Conservation (phyloP, 2,329 filamentous ascomycete genomes). For the Colletotrichum falcatum region DNA sequence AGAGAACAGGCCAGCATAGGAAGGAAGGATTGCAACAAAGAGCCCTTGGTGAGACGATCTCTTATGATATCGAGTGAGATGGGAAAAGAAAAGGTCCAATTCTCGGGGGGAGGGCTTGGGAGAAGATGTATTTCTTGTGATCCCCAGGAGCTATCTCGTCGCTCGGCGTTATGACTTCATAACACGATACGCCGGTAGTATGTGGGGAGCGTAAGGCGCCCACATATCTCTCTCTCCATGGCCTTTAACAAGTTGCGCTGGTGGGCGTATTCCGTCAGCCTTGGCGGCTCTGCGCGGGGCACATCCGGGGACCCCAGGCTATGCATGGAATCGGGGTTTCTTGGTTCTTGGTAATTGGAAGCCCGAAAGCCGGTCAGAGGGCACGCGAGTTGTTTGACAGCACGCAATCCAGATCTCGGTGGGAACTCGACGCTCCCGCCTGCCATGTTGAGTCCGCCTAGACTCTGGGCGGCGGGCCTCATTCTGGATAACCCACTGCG, state of each 20-base stretch:
- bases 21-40: constrained; percentile 15
- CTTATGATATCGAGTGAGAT: constrained; percentile 27
- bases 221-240: constrained; percentile 5
- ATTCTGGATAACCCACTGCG: constrained; percentile 26
- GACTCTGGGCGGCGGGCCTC: constrained; percentile 40
- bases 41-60: constrained; percentile 10
- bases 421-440: constrained; percentile 25
- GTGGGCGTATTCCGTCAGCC: constrained; percentile 34
- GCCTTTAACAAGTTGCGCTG: background rate
- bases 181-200: constrained; percentile 22
- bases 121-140: constrained; percentile 37
- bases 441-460: constrained; percentile 36
- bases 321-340: constrained; percentile 25
- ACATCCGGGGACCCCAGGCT: constrained; percentile 5
- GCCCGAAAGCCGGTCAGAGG: constrained; percentile 23
- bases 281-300: constrained; percentile 42
- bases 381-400: constrained; percentile 33
- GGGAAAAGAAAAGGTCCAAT: constrained; percentile 21
- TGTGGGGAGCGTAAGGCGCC: constrained; percentile 4
- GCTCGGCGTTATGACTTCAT: constrained; percentile 43
- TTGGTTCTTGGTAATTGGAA: constrained; percentile 5
- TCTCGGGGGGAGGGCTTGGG: constrained; percentile 24
- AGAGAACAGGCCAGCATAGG: constrained; percentile 38
- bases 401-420: constrained; percentile 36
- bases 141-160: constrained; percentile 2